phyloP scores from a whole-genome alignment of 257 asterid genomes.

The Penstemon eatonii region DNA sequence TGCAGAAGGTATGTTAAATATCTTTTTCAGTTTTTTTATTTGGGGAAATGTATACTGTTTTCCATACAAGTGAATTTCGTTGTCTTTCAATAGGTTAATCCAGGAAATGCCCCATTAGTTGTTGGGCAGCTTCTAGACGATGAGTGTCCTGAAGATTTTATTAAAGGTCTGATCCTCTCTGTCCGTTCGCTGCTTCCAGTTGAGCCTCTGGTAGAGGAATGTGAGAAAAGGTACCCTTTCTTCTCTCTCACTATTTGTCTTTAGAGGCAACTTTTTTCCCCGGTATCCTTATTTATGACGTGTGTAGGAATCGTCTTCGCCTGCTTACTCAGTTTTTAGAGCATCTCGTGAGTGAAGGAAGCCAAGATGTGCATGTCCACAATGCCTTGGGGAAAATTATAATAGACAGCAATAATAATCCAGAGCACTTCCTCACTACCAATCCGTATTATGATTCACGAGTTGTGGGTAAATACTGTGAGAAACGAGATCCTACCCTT shows the following conservation, averaged over 20 bases:
- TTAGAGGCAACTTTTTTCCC: slow-evolving; percentile 17
- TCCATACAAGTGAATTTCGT: slow-evolving; percentile 28
- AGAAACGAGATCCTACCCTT: slow-evolving; percentile 99
- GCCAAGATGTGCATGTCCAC: slow-evolving; percentile 99
- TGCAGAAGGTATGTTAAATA: slow-evolving; percentile 72
- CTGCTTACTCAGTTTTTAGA: slow-evolving; percentile 95
- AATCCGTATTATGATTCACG: slow-evolving; percentile 98
- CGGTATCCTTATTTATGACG: slow-evolving; percentile 28
- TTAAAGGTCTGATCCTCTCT: slow-evolving; percentile 91
- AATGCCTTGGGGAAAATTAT: slow-evolving; percentile 98
- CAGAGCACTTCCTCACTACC: slow-evolving; percentile 98
- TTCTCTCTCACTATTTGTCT: neutral
- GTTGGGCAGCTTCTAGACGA: slow-evolving; percentile 98
- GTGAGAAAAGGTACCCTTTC: slow-evolving; percentile 83
- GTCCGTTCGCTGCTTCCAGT: slow-evolving; percentile 98
- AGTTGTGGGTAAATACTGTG: slow-evolving; percentile 98
- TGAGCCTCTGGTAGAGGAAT: slow-evolving; percentile 97
- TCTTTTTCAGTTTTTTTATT: neutral
- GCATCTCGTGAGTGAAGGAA: slow-evolving; percentile 99
- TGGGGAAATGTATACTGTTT: neutral
- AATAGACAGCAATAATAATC: slow-evolving; percentile 95
- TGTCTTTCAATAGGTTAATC: slow-evolving; percentile 70
- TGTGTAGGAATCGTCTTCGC: slow-evolving; percentile 93
- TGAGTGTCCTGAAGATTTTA: slow-evolving; percentile 98
- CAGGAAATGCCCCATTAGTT: slow-evolving; percentile 98